Evolutionary conservation across 139 green algal genomes (phyloP), one percentile per base, ranked within the genome.

Genomic region (Tetradesmus lagerheimii): DNA sequence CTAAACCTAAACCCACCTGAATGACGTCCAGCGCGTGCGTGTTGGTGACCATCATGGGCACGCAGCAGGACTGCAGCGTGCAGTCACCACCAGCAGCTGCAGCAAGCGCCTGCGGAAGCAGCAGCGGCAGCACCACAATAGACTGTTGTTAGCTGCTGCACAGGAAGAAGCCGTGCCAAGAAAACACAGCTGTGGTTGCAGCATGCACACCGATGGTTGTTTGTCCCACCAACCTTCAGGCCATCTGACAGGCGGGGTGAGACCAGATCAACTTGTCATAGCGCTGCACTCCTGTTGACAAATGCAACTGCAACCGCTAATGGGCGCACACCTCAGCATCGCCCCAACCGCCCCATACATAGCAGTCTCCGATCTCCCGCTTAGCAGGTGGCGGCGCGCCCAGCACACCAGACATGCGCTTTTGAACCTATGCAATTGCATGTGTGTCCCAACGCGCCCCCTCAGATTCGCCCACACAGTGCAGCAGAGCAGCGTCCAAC

Each of bases 291-390:
- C n/a, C n/a, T n/a, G n/a, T n/a, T n/a, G n/a, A n/a, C n/a, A n/a
- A n/a, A n/a, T n/a, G n/a, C n/a, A n/a, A n/a, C n/a, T n/a, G n/a
- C n/a, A n/a, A n/a, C n/a, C n/a, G n/a, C n/a, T n/a, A n/a, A n/a
- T n/a, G 23, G 20, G 62, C 62, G 25, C 23, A 27, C 47, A 62
- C 88, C 53, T 83, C 88, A 31, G 37, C 41, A 23, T 57, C 77
- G 75, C 89, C 53, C 86, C 86, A 90, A 34, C 38, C 41, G 77
- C 94, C 96, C 96, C 94, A 97, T 43, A 96, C 83, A 74, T 95
- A 96, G 79, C 96, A 92, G 92, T 97, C 95, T 0, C 95, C 95
- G 20, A 96, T 93, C 47, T 92, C 84, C 29, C 92, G 94, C 83
- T 93, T 91, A 2, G 29, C 89, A n/a, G 90, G 80, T 1, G 93